A percentile compares a stretch with the other conserved stretches of the same genome.
Conservation (phyloP, 306 rosid species). For the Quercus ilex region DNA sequence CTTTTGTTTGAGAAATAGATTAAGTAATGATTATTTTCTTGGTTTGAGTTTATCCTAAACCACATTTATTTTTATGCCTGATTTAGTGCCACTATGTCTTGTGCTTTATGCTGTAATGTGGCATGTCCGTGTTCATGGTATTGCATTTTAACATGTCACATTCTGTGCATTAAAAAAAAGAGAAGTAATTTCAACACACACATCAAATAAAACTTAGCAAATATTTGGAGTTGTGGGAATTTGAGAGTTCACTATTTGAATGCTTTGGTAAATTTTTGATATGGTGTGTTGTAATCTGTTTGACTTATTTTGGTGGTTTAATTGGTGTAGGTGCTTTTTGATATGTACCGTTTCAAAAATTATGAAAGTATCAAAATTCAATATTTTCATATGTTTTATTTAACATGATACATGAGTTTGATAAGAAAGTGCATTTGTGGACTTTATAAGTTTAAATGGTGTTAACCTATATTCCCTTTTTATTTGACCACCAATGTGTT, state of each 20-base stretch:
- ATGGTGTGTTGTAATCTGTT: neutral
- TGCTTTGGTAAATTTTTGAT: neutral
- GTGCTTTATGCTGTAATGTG: too few relatives aligned
- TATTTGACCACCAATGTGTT: neutral
- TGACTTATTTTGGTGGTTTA: neutral
- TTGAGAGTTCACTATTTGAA: neutral
- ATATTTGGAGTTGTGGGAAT: neutral
- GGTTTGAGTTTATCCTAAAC: too few relatives aligned
- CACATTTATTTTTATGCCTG: too few relatives aligned
- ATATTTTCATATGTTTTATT: too few relatives aligned
- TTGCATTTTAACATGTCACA: too few relatives aligned
- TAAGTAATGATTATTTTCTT: too few relatives aligned
- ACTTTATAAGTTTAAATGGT: neutral
- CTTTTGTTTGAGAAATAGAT: too few relatives aligned
- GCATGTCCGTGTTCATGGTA: too few relatives aligned
- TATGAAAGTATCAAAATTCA: too few relatives aligned
- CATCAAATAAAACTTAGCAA: neutral
- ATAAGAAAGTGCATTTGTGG: neutral
- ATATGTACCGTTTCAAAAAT: neutral
- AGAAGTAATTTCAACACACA: neutral
- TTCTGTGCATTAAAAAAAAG: neutral
- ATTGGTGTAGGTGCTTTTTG: neutral
- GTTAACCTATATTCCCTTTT: neutral
- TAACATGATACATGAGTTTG: too few relatives aligned
- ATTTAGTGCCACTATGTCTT: too few relatives aligned